A percentile compares a stretch with the other conserved stretches of the same genome.
These are phyloP conservation scores for Paraurostyla sp. DNA, from an alignment of 73 alveolate genomes.

Conservation along the genomic window DNA sequence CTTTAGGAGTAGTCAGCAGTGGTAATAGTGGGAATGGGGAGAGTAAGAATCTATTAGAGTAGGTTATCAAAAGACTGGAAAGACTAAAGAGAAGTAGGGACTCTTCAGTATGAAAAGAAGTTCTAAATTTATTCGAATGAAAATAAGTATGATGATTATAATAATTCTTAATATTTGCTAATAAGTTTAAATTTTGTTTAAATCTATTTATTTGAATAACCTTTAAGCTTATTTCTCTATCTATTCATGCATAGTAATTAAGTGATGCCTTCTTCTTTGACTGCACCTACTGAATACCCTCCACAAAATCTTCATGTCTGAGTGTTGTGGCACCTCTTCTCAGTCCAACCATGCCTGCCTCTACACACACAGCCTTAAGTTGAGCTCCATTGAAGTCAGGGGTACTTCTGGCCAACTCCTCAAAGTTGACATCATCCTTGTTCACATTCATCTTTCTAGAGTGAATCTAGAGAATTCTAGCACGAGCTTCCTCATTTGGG, in stretches of 20 bases:
- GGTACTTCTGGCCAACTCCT: conserved; percentile 97
- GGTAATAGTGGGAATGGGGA: neutral
- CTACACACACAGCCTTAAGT: conserved; percentile 99
- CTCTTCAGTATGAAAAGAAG: conserved; percentile 33
- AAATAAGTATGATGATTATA: too few species aligned
- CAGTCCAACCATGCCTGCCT: conserved; percentile 99
- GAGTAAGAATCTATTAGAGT: neutral
- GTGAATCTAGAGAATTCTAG: conserved; percentile 98
- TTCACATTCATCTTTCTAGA: conserved; percentile 99
- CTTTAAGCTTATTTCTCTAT: neutral
- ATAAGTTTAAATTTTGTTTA: too few species aligned
- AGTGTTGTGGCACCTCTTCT: conserved; percentile 91
- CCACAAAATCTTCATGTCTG: conserved; percentile 94
- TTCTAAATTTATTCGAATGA: neutral
- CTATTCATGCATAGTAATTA: conserved; percentile 83
- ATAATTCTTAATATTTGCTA: too few species aligned
- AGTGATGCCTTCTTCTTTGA: conserved; percentile 92
- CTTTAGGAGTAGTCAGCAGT: neutral
- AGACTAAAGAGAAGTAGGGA: conserved; percentile 51
- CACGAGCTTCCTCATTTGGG: conserved; percentile 99
- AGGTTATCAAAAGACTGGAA: conserved; percentile 49
- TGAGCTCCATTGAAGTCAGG: conserved; percentile 99
- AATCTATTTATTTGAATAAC: neutral
- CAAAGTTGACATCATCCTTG: conserved; percentile 95
- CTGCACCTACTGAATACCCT: conserved; percentile 90